Percentiles rank a stretch among this genome's conserved stretches.
phyloP scores from a whole-genome alignment of 495 filamentous ascomycete species.

The Hypoxylon intermedium region DNA sequence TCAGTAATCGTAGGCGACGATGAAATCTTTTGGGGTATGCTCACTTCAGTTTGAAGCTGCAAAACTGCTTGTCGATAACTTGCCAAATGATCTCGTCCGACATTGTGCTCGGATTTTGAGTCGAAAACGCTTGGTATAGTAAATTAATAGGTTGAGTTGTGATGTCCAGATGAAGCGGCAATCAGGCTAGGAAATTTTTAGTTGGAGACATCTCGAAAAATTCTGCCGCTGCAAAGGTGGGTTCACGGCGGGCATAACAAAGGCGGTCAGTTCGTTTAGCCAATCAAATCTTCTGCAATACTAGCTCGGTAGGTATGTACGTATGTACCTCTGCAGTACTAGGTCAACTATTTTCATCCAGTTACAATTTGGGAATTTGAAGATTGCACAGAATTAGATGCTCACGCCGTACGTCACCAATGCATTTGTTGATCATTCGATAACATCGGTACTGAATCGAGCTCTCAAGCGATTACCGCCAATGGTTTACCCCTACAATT shows the following conservation, averaged over 20 bases:
- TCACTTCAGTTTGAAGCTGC: conserved; percentile 94
- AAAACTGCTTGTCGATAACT: conserved; percentile 88
- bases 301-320: conserved; percentile 1
- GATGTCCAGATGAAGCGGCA: background rate
- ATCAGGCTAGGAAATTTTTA: conserved; percentile 11
- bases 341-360: too few species aligned
- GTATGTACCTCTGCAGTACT: too few species aligned
- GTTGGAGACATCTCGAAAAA: conserved; percentile 26
- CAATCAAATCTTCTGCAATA: conserved; percentile 13
- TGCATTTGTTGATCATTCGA: too few species aligned
- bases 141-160: background rate
- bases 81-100: conserved; percentile 99
- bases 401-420: too few species aligned
- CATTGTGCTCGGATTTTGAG: conserved; percentile 56
- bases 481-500: conserved; percentile 18
- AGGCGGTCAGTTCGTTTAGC: conserved; percentile 21
- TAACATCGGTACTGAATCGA: background rate
- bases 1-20: conserved; percentile 26
- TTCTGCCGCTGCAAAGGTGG: conserved; percentile 25
- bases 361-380: too few species aligned
- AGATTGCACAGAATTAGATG: too few species aligned
- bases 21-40: conserved; percentile 33
- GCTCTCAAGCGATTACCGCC: background rate
- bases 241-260: background rate
- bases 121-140: background rate